Conservation (phyloP, 1,284 basidiomycete genomes). For the Tranzscheliella williamsii region DNA sequence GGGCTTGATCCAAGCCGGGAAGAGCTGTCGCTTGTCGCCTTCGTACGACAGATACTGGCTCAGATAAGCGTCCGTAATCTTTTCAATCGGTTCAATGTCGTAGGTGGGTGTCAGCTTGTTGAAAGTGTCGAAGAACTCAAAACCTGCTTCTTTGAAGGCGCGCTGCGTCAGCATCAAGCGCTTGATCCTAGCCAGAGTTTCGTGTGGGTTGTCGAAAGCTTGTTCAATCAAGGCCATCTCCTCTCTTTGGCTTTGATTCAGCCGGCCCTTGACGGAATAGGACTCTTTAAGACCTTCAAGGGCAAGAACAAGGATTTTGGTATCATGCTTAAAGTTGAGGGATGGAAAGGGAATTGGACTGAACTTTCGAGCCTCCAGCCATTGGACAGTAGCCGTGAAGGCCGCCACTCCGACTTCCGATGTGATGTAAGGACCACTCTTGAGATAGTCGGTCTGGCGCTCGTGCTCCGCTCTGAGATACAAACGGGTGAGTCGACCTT, state of each 20-base stretch:
- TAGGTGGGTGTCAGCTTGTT: constrained; percentile 58
- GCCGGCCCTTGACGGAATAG: constrained; percentile 59
- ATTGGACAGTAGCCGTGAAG: constrained; percentile 60
- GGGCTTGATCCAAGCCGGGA: constrained; percentile 61
- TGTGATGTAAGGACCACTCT: constrained; percentile 60
- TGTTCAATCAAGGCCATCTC: constrained; percentile 61
- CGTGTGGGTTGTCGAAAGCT: constrained; percentile 61
- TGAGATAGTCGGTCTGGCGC: constrained; percentile 59
- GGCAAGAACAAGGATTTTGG: constrained; percentile 58
- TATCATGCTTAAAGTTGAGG: constrained; percentile 61
- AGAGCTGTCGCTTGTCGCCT: constrained; percentile 60
- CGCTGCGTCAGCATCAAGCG: constrained; percentile 60
- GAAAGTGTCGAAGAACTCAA: constrained; percentile 61
- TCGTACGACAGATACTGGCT: constrained; percentile 61
- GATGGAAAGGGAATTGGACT: constrained; percentile 60
- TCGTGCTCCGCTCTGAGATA: constrained; percentile 60
- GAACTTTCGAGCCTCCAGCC: constrained; percentile 60
- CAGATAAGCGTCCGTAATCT: constrained; percentile 61
- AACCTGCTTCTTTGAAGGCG: constrained; percentile 59
- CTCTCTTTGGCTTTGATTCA: constrained; percentile 60
- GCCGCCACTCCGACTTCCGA: constrained; percentile 59
- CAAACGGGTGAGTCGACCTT: constrained; percentile 81
- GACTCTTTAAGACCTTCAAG: constrained; percentile 60
- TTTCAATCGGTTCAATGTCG: constrained; percentile 61
- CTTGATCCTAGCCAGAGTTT: constrained; percentile 60